Base-by-base conservation (phyloP, 1,284 basidiomycete genomes). In the Moesziomyces sp. region DNA sequence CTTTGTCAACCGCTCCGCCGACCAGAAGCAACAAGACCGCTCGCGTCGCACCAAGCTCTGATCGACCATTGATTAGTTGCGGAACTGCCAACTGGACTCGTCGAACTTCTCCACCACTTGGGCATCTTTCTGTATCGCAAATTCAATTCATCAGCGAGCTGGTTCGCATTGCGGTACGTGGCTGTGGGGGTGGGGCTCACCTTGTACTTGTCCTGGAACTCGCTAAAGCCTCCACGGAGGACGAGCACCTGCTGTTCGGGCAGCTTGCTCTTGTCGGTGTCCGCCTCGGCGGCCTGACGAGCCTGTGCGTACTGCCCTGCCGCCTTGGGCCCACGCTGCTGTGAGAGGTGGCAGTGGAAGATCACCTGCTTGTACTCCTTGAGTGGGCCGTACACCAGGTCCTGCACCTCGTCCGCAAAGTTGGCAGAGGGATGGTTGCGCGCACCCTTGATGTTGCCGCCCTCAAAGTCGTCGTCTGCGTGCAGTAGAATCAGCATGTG, bases 301-400 rank as follows among this genome's bases (percentile, higher is more conserved):
- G 80, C 81, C 50, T 84, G 77, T 46, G 79, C 76, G 48, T 84
- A 85, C 52, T 83, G 78, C 3, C 83, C 72, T 0, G 85, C 85
- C 0, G 84, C 78, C 40, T 84, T 85, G 0, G 85, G 85, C 1
- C 85, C 85, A 9, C 80, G 70, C 68, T 73, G 55, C 59, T 84
- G 85, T 26, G 80, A 82, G 3, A 85, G 71, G 9, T 80, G 68
- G 53, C 85, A 85, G 66, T 85, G 85, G 52, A 85, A 85, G 26
- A 85, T 74, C 42, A 85, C 84, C 19, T 76, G 67, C 47, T 74
- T 74, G 55, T 76, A 78, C 40, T 72, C 61, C 42, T 72, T 58
- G 14, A 83, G 59, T 7, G 72, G 64, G 19, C 68, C 75, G 30
- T 65, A 50, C 1, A 83, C 76, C 13, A 85, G 67, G 10, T 78